Percentiles rank a stretch among this genome's conserved stretches.
Conservation (phyloP, 2,329 filamentous ascomycete species). For the Talaromyces verruculosus region DNA sequence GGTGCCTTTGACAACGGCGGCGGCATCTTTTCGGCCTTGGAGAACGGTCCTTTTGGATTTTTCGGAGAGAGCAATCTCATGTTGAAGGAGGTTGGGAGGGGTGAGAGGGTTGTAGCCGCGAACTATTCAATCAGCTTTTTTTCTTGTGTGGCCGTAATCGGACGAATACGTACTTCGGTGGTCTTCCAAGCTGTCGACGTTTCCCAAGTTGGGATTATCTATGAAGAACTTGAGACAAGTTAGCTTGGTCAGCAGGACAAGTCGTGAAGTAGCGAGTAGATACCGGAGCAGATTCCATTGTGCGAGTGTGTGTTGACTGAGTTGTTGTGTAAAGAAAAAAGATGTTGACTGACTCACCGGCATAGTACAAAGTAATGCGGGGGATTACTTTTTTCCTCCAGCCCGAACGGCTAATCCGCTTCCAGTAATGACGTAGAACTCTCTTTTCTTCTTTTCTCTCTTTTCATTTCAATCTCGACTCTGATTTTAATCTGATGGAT, state of each 20-base stretch:
- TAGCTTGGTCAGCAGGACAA: neutral
- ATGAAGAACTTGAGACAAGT: constrained; percentile 15
- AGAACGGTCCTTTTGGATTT: constrained; percentile 55
- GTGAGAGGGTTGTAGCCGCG: constrained; percentile 92
- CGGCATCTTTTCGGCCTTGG: constrained; percentile 59
- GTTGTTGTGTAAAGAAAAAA: neutral
- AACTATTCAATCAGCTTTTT: constrained; percentile 50
- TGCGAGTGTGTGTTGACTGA: neutral
- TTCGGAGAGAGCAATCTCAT: constrained; percentile 68
- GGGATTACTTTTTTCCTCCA: neutral
- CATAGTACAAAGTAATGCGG: neutral
- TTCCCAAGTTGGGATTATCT: constrained; percentile 68
- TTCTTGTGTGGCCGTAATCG: neutral
- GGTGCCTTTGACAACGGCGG: constrained; percentile 60
- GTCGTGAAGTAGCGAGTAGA: neutral
- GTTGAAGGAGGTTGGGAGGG: constrained; percentile 88
- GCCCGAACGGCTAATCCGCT: neutral
- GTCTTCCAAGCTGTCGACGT: constrained; percentile 71
- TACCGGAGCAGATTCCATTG: constrained; percentile 9
- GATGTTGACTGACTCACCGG: constrained; percentile 4
- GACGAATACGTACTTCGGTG: constrained; percentile 66
- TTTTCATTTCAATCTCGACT: neutral
- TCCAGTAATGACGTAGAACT: constrained; percentile 5
- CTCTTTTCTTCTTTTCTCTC: neutral
- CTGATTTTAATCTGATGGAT: neutral